These are phyloP conservation scores for Camelina sativa DNA, from an alignment of 345 rosid species.

Conservation along the genomic window DNA sequence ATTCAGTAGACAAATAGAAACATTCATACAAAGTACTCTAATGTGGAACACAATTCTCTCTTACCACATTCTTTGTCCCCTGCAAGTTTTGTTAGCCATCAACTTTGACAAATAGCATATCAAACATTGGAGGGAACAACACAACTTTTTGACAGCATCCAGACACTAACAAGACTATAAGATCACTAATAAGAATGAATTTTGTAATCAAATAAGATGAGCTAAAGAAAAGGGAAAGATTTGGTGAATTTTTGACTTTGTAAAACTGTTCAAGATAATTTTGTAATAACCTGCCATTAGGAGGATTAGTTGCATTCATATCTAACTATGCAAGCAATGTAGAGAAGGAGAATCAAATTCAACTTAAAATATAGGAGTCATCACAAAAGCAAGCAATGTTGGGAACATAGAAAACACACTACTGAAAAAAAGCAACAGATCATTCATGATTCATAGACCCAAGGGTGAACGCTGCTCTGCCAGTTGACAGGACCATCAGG, in stretches of 20 bases:
- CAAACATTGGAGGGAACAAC: too few relatives aligned
- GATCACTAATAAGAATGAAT: too few relatives aligned
- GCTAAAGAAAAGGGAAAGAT: too few relatives aligned
- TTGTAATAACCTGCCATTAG: neutral
- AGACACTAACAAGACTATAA: too few relatives aligned
- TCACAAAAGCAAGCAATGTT: neutral
- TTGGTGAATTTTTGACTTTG: too few relatives aligned
- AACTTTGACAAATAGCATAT: too few relatives aligned
- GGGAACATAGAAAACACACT: neutral
- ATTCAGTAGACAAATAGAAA: neutral
- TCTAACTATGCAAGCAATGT: neutral
- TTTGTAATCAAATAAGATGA: too few relatives aligned
- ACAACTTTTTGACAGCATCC: too few relatives aligned
- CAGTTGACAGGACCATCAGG: conserved; percentile 77
- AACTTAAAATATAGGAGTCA: conserved; percentile 2
- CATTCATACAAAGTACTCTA: too few relatives aligned
- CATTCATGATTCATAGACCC: conserved; percentile 76
- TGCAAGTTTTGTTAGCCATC: too few relatives aligned
- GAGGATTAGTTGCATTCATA: neutral
- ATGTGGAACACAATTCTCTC: too few relatives aligned
- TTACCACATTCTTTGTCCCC: too few relatives aligned
- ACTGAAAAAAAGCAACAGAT: neutral
- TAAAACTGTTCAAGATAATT: neutral
- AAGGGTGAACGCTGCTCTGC: conserved; percentile 77
- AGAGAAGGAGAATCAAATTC: neutral